A percentile compares a stretch with the other conserved stretches of the same genome.
These are phyloP conservation scores for Oryza meridionalis DNA, from an alignment of 176 grass and related monocot genomes.

Conservation along the genomic window DNA sequence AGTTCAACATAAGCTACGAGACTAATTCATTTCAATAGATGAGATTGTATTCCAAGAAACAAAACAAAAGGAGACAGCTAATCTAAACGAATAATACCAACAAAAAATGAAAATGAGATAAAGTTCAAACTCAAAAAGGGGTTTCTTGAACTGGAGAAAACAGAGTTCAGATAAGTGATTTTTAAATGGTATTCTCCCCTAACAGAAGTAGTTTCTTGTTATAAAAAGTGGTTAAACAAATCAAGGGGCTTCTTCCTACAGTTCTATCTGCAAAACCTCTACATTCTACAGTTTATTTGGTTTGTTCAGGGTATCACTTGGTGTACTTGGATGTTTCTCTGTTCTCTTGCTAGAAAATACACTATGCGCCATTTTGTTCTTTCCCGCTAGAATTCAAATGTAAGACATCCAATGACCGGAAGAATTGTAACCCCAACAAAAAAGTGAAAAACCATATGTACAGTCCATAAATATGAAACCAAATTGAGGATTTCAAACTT, in stretches of 20 bases:
- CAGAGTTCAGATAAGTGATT: neutral
- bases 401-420: neutral
- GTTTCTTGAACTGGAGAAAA: neutral
- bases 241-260: neutral
- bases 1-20: neutral
- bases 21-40: slow-evolving; percentile 5
- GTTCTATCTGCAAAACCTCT: neutral
- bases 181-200: neutral
- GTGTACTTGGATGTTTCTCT: neutral
- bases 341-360: neutral
- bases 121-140: neutral
- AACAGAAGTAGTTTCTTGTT: neutral
- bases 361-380: neutral
- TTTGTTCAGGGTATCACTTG: neutral
- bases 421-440: neutral
- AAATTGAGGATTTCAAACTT: neutral
- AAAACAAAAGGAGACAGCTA: neutral
- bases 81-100: neutral
- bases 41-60: neutral
- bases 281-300: neutral
- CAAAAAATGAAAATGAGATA: neutral
- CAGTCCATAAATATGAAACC: slow-evolving; percentile 1
- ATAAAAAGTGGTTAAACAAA: slow-evolving; percentile 7
- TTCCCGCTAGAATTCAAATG: neutral
- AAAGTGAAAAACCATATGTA: neutral